phyloP scores from a whole-genome alignment of 2,329 filamentous ascomycete genomes.

The Cladophialophora bantiana region DNA sequence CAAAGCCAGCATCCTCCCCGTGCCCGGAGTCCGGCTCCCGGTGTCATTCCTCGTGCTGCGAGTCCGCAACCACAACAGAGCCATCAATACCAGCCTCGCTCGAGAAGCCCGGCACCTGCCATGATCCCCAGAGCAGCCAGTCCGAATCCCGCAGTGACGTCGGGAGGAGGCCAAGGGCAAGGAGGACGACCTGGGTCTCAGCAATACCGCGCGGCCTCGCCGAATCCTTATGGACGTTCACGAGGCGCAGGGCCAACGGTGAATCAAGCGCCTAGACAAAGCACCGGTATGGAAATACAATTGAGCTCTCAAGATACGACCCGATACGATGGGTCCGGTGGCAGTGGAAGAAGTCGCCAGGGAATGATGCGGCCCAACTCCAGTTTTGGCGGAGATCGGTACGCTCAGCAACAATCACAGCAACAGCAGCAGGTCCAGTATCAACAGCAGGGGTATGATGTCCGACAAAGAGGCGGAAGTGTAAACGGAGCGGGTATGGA shows the following conservation, averaged over 20 bases:
- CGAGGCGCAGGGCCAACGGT: conserved; percentile 44
- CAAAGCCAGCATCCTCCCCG: conserved; percentile 28
- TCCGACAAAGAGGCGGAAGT: conserved; percentile 51
- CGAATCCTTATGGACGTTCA: conserved; percentile 50
- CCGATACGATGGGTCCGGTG: conserved; percentile 58
- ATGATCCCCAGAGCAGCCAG: conserved; percentile 17
- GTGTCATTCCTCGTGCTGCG: conserved; percentile 34
- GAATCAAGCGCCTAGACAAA: conserved; percentile 29
- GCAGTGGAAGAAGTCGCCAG: conserved; percentile 56
- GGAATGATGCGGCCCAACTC: conserved; percentile 62
- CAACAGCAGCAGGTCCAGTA: neutral
- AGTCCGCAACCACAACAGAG: conserved; percentile 38
- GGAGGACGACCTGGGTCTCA: conserved; percentile 9
- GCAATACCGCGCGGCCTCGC: conserved; percentile 34
- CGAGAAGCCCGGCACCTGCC: conserved; percentile 36
- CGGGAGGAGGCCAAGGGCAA: conserved; percentile 17
- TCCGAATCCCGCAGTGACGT: conserved; percentile 29
- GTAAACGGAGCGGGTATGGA: conserved; percentile 36
- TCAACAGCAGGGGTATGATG: conserved; percentile 35
- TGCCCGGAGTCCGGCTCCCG: conserved; percentile 36
- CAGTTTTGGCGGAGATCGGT: conserved; percentile 59
- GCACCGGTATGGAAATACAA: conserved; percentile 70
- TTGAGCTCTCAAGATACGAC: conserved; percentile 63
- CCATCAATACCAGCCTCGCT: conserved; percentile 24
- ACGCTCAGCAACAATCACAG: conserved; percentile 31